These are phyloP conservation scores for Tetradesmus obliquus DNA, from an alignment of 139 green algal genomes.

Conservation along the genomic window DNA sequence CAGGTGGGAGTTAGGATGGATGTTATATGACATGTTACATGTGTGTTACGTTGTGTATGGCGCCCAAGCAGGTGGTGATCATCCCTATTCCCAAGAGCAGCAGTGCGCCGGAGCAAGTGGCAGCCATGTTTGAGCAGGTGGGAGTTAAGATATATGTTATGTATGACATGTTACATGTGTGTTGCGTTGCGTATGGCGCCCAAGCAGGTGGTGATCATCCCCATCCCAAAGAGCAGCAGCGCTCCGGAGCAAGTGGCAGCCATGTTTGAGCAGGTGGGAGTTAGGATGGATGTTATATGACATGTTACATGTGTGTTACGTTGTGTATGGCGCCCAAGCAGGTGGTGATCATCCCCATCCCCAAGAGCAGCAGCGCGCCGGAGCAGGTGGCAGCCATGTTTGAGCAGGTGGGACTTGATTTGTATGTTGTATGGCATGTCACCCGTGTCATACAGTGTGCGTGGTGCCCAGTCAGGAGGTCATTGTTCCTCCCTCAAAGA, in stretches of 20 bases:
- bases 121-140: conserved; percentile 70
- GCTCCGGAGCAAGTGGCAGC: conserved; percentile 60
- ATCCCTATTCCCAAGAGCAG: conserved; percentile 92
- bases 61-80: conserved; percentile 86
- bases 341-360: conserved; percentile 91
- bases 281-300: too few species aligned
- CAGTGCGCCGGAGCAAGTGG: conserved; percentile 57
- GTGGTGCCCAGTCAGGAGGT: conserved; percentile 87
- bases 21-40: too few species aligned
- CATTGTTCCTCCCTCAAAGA: conserved; percentile 91
- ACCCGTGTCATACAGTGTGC: too few species aligned
- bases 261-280: conserved; percentile 63
- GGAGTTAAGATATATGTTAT: too few species aligned
- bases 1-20: conserved; percentile 33
- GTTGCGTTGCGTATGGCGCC: too few species aligned
- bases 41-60: conserved; percentile 49
- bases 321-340: conserved; percentile 79
- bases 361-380: conserved; percentile 73
- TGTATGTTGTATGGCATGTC: too few species aligned
- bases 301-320: too few species aligned
- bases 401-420: not conserved
- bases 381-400: conserved; percentile 71
- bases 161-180: too few species aligned
- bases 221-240: conserved; percentile 88
- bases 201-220: conserved; percentile 88